phyloP scores from a whole-genome alignment of 768 basidiomycete genomes.

The Cantharellus cinnabarinus region DNA sequence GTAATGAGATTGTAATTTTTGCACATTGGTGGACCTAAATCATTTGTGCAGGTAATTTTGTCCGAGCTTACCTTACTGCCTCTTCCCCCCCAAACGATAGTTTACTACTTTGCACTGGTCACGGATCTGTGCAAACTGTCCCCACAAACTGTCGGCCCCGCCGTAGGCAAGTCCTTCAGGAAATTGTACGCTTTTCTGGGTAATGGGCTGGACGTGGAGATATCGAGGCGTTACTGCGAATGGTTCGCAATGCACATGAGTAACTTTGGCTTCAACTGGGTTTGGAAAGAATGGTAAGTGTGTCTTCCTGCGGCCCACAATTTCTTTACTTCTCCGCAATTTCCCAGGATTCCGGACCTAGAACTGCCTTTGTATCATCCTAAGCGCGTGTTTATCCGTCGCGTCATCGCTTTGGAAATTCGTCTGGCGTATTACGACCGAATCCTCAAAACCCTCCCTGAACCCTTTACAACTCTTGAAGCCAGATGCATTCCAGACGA shows the following conservation, averaged over 20 bases:
- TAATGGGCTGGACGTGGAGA: slow-evolving; percentile 72
- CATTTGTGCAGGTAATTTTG: slow-evolving; percentile 37
- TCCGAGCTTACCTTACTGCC: slow-evolving; percentile 60
- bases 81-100: slow-evolving; percentile 47
- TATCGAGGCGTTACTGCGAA: slow-evolving; percentile 63
- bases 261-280: slow-evolving; percentile 96
- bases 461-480: slow-evolving; percentile 49
- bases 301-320: not conserved
- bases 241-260: slow-evolving; percentile 97
- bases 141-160: slow-evolving; percentile 80
- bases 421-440: slow-evolving; percentile 87
- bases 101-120: slow-evolving; percentile 77
- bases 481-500: slow-evolving; percentile 42
- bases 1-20: slow-evolving; percentile 19
- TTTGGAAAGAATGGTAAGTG: slow-evolving; percentile 94
- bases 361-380: slow-evolving; percentile 57
- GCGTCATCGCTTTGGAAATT: slow-evolving; percentile 75
- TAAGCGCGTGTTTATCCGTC: slow-evolving; percentile 67
- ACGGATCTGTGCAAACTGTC: slow-evolving; percentile 91
- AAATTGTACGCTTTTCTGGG: slow-evolving; percentile 63
- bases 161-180: slow-evolving; percentile 87
- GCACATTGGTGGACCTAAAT: too few relatives aligned
- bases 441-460: slow-evolving; percentile 72
- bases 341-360: slow-evolving; percentile 66
- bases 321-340: not conserved